Evolutionary conservation across 2,329 filamentous ascomycete genomes (phyloP).

Genomic region (Sclerotinia borealis): DNA sequence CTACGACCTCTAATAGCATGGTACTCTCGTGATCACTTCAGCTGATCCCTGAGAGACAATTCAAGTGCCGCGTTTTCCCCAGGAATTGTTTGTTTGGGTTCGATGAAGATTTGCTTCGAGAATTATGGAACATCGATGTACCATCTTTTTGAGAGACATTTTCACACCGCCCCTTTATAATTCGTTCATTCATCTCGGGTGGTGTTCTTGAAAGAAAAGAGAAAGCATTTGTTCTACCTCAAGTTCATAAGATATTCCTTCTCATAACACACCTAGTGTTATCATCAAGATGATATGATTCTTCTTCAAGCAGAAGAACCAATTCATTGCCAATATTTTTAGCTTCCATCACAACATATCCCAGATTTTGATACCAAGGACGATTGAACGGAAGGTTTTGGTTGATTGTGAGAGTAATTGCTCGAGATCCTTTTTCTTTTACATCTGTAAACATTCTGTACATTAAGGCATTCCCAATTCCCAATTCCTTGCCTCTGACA

Average conservation of each 20-base stretch:
- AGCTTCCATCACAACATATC: conserved; percentile 25
- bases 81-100: not conserved
- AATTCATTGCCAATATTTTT: conserved; percentile 15
- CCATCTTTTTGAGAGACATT: conserved; percentile 1
- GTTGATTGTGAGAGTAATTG: conserved; percentile 29
- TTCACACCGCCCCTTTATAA: not conserved
- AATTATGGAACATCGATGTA: conserved; percentile 2
- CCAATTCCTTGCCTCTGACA: conserved; percentile 30
- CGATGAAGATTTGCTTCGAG: not conserved
- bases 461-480: conserved; percentile 28
- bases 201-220: not conserved
- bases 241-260: not conserved
- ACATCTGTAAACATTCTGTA: conserved; percentile 26
- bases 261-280: conserved; percentile 5
- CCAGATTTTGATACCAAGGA: conserved; percentile 29
- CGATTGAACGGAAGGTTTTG: conserved; percentile 28
- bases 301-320: not conserved
- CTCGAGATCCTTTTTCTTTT: conserved; percentile 24
- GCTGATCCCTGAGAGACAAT: conserved; percentile 2
- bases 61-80: not conserved
- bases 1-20: conserved; percentile 11
- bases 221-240: not conserved
- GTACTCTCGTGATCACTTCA: conserved; percentile 3
- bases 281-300: not conserved
- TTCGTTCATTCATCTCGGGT: not conserved